Percentiles rank a stretch among this genome's conserved stretches.
Evolutionary conservation across 169 alveolate species (phyloP).

Genomic region (Cryptosporidium ubiquitum): DNA sequence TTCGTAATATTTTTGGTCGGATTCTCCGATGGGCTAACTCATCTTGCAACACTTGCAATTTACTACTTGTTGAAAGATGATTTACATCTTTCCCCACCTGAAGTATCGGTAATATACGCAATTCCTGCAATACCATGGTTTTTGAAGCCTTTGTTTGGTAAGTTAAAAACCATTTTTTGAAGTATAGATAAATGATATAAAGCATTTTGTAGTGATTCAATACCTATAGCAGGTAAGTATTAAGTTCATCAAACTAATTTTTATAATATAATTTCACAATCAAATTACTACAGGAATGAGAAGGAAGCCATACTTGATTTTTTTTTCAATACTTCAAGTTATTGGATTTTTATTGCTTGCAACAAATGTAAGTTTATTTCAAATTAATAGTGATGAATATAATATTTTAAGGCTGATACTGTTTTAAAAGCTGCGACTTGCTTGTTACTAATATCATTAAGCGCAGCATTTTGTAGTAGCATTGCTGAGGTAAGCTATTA

Average conservation of each 20-base stretch:
- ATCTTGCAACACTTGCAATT: slow-evolving; percentile 88
- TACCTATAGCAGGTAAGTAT: slow-evolving; percentile 76
- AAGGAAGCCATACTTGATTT: slow-evolving; percentile 86
- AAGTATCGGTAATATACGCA: slow-evolving; percentile 83
- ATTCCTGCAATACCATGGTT: slow-evolving; percentile 90
- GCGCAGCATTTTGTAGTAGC: slow-evolving; percentile 88
- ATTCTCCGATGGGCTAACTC: slow-evolving; percentile 90
- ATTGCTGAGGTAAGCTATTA: slow-evolving; percentile 85
- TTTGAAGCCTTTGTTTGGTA: slow-evolving; percentile 75
- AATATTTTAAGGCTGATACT: slow-evolving; percentile 70
- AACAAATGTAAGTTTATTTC: slow-evolving; percentile 55
- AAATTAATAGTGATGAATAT: not conserved
- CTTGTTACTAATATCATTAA: slow-evolving; percentile 77
- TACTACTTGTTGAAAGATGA: slow-evolving; percentile 89
- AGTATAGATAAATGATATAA: not conserved
- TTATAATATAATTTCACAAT: not conserved
- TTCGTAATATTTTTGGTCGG: slow-evolving; percentile 83
- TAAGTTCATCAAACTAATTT: not conserved
- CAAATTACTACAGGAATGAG: slow-evolving; percentile 78
- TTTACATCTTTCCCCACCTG: slow-evolving; percentile 78
- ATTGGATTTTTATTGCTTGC: slow-evolving; percentile 84
- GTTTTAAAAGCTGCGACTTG: slow-evolving; percentile 75
- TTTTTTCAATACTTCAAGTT: slow-evolving; percentile 83
- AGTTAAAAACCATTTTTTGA: not conserved
- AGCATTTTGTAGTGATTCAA: slow-evolving; percentile 84